Percentiles rank a stretch among this genome's conserved stretches.
phyloP scores from a whole-genome alignment of 2,329 filamentous ascomycete species.

The Trichophyton simii region DNA sequence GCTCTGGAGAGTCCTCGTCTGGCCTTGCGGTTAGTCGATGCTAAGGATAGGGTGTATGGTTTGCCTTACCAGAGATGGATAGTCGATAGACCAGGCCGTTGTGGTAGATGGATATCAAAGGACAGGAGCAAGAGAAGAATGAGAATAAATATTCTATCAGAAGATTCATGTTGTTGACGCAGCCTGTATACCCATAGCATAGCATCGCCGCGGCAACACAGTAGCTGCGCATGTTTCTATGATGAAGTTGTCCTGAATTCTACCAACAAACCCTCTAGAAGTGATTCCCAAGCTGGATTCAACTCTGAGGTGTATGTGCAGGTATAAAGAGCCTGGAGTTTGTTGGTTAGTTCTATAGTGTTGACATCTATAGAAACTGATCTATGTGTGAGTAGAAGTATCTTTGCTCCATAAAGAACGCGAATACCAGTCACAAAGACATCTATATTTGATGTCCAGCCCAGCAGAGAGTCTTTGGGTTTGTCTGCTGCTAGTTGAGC shows the following conservation, averaged over 20 bases:
- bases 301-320: neutral
- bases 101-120: neutral
- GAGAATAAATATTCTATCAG: neutral
- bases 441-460: conserved; percentile 57
- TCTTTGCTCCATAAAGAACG: conserved; percentile 26
- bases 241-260: neutral
- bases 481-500: conserved; percentile 18
- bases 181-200: too few relatives aligned
- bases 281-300: conserved; percentile 6
- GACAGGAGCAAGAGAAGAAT: neutral
- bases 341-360: conserved; percentile 13
- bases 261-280: conserved; percentile 18
- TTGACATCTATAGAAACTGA: conserved; percentile 13
- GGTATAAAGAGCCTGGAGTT: conserved; percentile 18
- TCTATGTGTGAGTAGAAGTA: conserved; percentile 19
- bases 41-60: neutral
- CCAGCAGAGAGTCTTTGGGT: conserved; percentile 52
- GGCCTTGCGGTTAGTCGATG: neutral
- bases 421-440: conserved; percentile 44
- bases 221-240: neutral
- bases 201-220: neutral
- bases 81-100: neutral
- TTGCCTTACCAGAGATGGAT: neutral
- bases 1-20: neutral
- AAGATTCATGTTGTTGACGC: neutral